These are phyloP conservation scores for Penicillium sp. DNA, from an alignment of 2,329 filamentous ascomycete species.

Conservation along the genomic window DNA sequence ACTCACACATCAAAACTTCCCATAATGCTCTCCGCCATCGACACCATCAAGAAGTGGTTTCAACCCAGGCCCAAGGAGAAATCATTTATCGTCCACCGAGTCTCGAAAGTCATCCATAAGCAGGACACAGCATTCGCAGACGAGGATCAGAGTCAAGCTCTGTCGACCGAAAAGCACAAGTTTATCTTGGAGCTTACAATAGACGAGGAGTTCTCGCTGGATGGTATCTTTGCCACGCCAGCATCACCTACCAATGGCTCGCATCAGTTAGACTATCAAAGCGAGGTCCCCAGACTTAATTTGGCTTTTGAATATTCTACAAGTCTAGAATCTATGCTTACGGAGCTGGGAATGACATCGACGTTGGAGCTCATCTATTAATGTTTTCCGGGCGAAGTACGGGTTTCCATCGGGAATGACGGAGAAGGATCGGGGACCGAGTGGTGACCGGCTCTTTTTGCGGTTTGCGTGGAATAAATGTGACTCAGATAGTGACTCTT, in stretches of 20 bases:
- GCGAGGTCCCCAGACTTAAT: background rate
- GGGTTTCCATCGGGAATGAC: slow-evolving; percentile 16
- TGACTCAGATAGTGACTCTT: slow-evolving; percentile 13
- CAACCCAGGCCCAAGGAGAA: no score
- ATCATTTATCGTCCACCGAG: no score
- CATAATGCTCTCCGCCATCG: no score
- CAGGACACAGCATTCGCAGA: no score
- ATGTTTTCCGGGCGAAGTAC: slow-evolving; percentile 22
- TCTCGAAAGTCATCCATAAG: no score
- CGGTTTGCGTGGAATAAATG: slow-evolving; percentile 21
- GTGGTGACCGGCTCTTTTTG: slow-evolving; percentile 20
- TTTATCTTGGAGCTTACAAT: no score
- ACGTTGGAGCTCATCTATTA: slow-evolving; percentile 14
- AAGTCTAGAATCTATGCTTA: background rate
- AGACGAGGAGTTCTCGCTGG: no score
- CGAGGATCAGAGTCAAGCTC: no score
- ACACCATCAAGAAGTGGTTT: no score
- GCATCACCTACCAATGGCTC: background rate
- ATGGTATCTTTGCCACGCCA: background rate
- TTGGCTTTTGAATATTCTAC: background rate
- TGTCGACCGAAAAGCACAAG: no score
- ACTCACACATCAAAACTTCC: no score
- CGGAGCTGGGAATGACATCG: background rate
- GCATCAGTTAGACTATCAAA: background rate
- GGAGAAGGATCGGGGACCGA: slow-evolving; percentile 14